Percentiles rank a stretch among this genome's conserved stretches.
Conservation (phyloP, 257 asterid species). For the Capsicum baccatum region DNA sequence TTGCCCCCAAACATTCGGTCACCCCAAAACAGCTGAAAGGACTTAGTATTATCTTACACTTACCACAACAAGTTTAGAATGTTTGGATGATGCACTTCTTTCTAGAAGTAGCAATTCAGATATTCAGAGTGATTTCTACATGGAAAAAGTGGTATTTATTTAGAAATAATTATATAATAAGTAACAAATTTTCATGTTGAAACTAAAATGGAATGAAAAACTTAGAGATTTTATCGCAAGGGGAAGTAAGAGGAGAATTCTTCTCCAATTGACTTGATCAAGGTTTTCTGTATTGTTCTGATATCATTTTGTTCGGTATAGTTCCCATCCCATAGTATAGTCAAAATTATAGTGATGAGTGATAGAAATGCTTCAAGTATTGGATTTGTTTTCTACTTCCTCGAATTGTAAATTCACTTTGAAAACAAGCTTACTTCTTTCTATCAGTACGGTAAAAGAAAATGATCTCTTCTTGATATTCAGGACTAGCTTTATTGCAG, state of each 20-base stretch:
- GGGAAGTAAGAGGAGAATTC: constrained; percentile 7
- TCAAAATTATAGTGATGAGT: constrained; percentile 6
- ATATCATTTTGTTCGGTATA: neutral
- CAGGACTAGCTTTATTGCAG: constrained; percentile 46
- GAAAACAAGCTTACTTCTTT: constrained; percentile 26
- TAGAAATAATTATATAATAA: neutral
- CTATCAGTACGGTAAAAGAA: constrained; percentile 25
- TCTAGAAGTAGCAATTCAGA: neutral
- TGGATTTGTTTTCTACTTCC: neutral
- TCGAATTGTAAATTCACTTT: neutral
- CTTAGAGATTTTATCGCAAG: neutral
- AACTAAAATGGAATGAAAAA: neutral
- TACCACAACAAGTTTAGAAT: constrained; percentile 19
- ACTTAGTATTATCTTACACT: neutral
- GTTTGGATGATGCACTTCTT: constrained; percentile 4
- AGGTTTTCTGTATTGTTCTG: neutral
- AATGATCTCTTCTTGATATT: constrained; percentile 25
- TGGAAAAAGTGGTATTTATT: constrained; percentile 12
- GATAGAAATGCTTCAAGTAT: neutral
- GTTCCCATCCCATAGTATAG: neutral
- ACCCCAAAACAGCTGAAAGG: neutral
- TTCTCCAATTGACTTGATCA: neutral
- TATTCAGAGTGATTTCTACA: neutral
- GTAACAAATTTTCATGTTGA: neutral
- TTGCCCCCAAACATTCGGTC: neutral